Percentiles rank a stretch among this genome's conserved stretches.
phyloP scores from a whole-genome alignment of 305 asterid species.

The Fraxinus baroniana region DNA sequence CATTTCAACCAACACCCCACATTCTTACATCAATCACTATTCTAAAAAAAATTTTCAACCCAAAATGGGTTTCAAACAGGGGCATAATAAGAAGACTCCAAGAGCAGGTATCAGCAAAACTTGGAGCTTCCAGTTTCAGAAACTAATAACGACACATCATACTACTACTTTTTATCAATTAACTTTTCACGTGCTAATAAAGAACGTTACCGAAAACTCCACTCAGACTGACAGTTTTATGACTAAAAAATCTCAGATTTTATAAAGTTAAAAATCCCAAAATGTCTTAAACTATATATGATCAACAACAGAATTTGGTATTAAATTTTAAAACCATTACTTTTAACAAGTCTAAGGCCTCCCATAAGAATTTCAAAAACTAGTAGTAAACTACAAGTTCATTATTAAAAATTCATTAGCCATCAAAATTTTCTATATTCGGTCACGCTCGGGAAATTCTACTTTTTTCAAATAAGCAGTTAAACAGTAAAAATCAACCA shows the following conservation, averaged over 20 bases:
- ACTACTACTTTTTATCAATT: not conserved
- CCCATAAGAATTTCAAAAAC: not conserved
- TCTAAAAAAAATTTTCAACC: no score
- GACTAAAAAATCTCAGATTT: not conserved
- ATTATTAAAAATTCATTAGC: not conserved
- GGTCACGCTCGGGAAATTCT: not conserved
- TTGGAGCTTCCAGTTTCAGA: not conserved
- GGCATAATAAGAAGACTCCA: conserved; percentile 26
- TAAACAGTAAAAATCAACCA: not conserved
- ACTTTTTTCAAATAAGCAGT: not conserved
- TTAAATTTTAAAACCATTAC: not conserved
- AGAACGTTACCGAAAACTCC: not conserved
- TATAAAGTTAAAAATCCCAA: not conserved
- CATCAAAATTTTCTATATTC: not conserved
- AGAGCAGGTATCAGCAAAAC: conserved; percentile 18
- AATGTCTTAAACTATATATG: not conserved
- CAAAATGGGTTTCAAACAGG: no score
- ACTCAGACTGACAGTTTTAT: no score
- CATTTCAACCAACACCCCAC: no score
- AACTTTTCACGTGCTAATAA: not conserved
- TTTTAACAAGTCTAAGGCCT: not conserved
- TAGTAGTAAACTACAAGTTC: not conserved
- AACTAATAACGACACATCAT: not conserved
- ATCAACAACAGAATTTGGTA: not conserved
- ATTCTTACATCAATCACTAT: no score